phyloP scores from a whole-genome alignment of 176 grass and related monocot genomes.

The Zea mays region Zm-B73-REFERENCE-NAM-5.0 NC_050097.1:2378001-2378500 shows the following conservation, averaged over 20 bases:
- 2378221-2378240: slow-evolving; percentile 34
- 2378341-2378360: slow-evolving; percentile 21
- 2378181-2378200: not conserved
- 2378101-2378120: slow-evolving; percentile 42
- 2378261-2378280: slow-evolving; percentile 33
- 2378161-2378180: not conserved
- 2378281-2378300: slow-evolving; percentile 24
- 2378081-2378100: slow-evolving; percentile 45
- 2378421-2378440: slow-evolving; percentile 41
- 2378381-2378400: not conserved
- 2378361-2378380: slow-evolving; percentile 16
- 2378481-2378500: slow-evolving; percentile 32
- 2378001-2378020: slow-evolving; percentile 19
- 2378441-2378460: slow-evolving; percentile 25
- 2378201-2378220: not conserved
- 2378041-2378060: not conserved
- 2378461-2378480: not conserved
- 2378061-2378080: not conserved
- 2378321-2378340: not conserved
- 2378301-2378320: not conserved
- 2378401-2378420: not conserved
- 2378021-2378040: not conserved
- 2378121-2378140: slow-evolving; percentile 36
- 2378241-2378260: slow-evolving; percentile 39
- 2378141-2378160: not conserved